These are phyloP conservation scores for Phaeotremella fagi DNA, from an alignment of 768 basidiomycete genomes.

Conservation along the genomic window DNA sequence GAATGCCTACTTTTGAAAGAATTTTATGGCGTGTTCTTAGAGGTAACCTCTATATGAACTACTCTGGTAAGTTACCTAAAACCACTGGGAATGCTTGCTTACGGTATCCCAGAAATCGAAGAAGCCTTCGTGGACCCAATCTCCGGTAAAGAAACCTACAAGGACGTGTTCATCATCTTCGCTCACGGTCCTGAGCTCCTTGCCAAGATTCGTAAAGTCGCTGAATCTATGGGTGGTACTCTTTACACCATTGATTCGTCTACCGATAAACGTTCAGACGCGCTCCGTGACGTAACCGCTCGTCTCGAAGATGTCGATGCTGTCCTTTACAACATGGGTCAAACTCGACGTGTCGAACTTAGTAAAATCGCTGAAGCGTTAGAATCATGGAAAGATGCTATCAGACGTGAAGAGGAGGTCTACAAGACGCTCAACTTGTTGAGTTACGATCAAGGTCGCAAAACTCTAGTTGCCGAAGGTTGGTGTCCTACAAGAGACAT, in stretches of 20 bases:
- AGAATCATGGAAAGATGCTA: conserved; percentile 87
- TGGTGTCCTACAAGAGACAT: conserved; percentile 97
- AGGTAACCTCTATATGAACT: conserved; percentile 98
- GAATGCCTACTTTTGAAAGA: conserved; percentile 89
- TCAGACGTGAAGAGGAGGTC: conserved; percentile 90
- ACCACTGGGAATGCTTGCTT: conserved; percentile 2
- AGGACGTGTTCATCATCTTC: conserved; percentile 99
- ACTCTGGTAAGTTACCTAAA: conserved; percentile 38
- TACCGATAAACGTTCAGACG: conserved; percentile 82
- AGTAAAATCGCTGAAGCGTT: conserved; percentile 77
- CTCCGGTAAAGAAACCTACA: conserved; percentile 77
- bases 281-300: conserved; percentile 77
- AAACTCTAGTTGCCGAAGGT: conserved; percentile 93
- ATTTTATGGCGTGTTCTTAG: conserved; percentile 96
- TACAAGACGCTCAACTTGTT: conserved; percentile 93
- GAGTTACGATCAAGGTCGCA: conserved; percentile 87
- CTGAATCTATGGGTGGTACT: conserved; percentile 98
- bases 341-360: conserved; percentile 75
- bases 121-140: conserved; percentile 86
- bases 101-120: conserved; percentile 60
- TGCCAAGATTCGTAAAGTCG: conserved; percentile 94
- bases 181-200: conserved; percentile 90
- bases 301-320: conserved; percentile 88
- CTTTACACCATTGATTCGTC: conserved; percentile 94
- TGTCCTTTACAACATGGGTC: conserved; percentile 81